phyloP scores from a whole-genome alignment of 352 stramenopile species.

The Phytophthora melonis region DNA sequence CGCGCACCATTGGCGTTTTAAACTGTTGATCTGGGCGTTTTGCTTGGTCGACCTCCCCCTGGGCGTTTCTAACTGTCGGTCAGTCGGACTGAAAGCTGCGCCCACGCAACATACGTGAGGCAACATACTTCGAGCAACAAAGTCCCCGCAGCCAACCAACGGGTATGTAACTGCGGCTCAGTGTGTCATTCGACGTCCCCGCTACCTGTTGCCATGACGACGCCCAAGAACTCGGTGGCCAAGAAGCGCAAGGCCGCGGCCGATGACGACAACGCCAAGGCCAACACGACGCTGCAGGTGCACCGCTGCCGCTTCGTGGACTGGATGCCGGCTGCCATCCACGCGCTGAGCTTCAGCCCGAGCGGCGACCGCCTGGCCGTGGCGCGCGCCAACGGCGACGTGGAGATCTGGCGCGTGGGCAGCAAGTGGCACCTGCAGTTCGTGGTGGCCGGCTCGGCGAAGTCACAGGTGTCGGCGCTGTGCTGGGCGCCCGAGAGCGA shows the following conservation, averaged over 20 bases:
- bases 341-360: conserved; percentile 70
- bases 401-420: conserved; percentile 80
- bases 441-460: conserved; percentile 67
- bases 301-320: conserved; percentile 89
- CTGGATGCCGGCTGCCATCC: conserved; percentile 81
- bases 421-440: conserved; percentile 80
- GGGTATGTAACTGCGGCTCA: background rate
- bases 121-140: background rate
- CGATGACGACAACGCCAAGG: conserved; percentile 1
- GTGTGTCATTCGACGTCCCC: conserved; percentile 17
- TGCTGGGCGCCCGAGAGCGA: conserved; percentile 51
- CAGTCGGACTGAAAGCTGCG: too few relatives aligned
- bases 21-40: too few relatives aligned
- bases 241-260: conserved; percentile 72
- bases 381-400: conserved; percentile 79
- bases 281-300: conserved; percentile 53
- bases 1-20: too few relatives aligned
- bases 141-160: conserved; percentile 21
- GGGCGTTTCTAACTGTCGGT: too few relatives aligned
- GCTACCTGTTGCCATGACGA: conserved; percentile 10
- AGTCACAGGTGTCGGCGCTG: conserved; percentile 80
- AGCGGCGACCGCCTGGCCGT: conserved; percentile 72
- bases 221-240: conserved; percentile 19
- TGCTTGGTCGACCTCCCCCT: too few relatives aligned
- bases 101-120: too few relatives aligned